Conservation (phyloP, 1,139 yeast species). For the Meyerozyma smithsonii region DNA sequence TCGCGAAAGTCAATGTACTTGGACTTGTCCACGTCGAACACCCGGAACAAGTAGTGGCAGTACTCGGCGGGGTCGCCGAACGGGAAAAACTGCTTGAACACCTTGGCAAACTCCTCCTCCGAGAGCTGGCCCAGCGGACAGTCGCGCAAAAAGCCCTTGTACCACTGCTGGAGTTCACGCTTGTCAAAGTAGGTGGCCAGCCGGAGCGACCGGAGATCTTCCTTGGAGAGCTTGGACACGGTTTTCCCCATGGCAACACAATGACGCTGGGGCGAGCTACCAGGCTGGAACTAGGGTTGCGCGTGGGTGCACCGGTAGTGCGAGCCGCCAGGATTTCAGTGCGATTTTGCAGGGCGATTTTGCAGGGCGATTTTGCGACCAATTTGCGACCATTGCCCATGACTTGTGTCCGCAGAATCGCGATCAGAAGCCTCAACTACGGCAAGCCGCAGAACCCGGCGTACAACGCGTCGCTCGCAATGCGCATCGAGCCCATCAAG, state of each 20-base stretch:
- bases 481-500: slow-evolving; percentile 70
- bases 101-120: slow-evolving; percentile 83
- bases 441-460: slow-evolving; percentile 46
- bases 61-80: slow-evolving; percentile 96
- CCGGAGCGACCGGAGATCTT: slow-evolving; percentile 78
- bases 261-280: slow-evolving; percentile 1
- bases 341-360: too few species aligned
- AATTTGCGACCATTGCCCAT: slow-evolving; percentile 2
- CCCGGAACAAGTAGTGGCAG: slow-evolving; percentile 82
- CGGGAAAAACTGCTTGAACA: slow-evolving; percentile 95
- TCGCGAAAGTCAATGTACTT: slow-evolving; percentile 90
- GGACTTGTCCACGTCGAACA: slow-evolving; percentile 77
- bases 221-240: slow-evolving; percentile 87
- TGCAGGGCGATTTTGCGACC: too few species aligned
- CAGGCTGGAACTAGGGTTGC: too few species aligned
- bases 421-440: slow-evolving; percentile 23
- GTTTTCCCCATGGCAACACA: slow-evolving; percentile 78
- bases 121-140: slow-evolving; percentile 90
- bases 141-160: slow-evolving; percentile 89
- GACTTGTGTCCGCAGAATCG: slow-evolving; percentile 11
- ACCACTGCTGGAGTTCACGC: slow-evolving; percentile 96
- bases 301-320: too few species aligned
- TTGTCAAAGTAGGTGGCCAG: slow-evolving; percentile 89
- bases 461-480: slow-evolving; percentile 16
- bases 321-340: too few species aligned